These are phyloP conservation scores for Penicillium sp. DNA, from an alignment of 2,329 filamentous ascomycete species.

Conservation along the genomic window DNA sequence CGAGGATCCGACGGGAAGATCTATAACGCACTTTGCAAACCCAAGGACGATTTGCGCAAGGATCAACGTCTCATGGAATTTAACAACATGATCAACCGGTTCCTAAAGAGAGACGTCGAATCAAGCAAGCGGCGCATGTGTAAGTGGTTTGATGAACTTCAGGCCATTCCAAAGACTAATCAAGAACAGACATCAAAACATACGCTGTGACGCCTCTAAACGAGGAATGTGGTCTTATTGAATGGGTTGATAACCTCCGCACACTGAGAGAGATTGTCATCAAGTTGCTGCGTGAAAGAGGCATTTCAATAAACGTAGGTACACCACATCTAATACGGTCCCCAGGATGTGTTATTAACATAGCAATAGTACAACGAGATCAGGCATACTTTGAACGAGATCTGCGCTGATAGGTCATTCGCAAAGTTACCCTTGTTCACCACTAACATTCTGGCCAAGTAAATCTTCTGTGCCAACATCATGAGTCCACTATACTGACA, in stretches of 20 bases:
- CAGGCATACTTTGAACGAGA: slow-evolving; percentile 59
- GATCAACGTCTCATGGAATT: slow-evolving; percentile 99
- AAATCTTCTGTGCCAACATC: slow-evolving; percentile 7
- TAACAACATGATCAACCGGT: slow-evolving; percentile 95
- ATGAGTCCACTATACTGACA: neutral
- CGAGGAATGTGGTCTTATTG: slow-evolving; percentile 95
- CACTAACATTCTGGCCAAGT: slow-evolving; percentile 55
- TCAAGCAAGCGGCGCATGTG: slow-evolving; percentile 82
- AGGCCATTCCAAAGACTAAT: slow-evolving; percentile 9
- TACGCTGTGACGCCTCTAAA: slow-evolving; percentile 96
- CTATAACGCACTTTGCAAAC: slow-evolving; percentile 93
- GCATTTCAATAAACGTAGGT: slow-evolving; percentile 55
- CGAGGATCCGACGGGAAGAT: slow-evolving; percentile 82
- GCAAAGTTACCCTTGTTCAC: slow-evolving; percentile 71
- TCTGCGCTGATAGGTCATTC: slow-evolving; percentile 53
- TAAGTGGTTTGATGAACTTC: slow-evolving; percentile 27
- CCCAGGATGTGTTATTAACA: neutral
- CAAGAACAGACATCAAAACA: slow-evolving; percentile 70
- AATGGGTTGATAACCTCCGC: slow-evolving; percentile 97
- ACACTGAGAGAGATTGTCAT: slow-evolving; percentile 89
- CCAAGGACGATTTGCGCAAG: slow-evolving; percentile 94
- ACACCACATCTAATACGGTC: neutral
- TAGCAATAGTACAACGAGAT: slow-evolving; percentile 63
- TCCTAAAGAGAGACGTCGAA: slow-evolving; percentile 86
- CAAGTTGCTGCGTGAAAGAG: slow-evolving; percentile 71